Evolutionary conservation across 164 flowering plant species (phyloP).

Genomic region (Saururus chinensis): DNA sequence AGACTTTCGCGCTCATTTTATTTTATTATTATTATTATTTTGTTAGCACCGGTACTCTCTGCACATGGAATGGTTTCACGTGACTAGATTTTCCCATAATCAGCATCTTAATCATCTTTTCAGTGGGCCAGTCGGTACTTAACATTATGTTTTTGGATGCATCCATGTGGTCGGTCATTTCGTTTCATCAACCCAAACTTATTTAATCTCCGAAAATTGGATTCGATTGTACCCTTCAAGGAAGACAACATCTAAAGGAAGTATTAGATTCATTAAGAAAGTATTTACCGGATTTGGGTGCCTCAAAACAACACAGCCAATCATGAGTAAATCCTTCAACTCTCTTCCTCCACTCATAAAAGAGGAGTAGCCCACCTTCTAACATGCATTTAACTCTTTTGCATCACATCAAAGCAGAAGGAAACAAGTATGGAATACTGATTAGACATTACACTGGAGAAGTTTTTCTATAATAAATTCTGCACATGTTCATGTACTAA

Average conservation of each 20-base stretch:
- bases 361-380: neutral
- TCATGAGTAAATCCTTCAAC: neutral
- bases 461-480: no score
- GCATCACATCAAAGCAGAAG: neutral
- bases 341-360: neutral
- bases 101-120: constrained; percentile 3
- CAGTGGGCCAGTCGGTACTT: neutral
- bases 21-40: no score
- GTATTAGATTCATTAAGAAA: neutral
- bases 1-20: no score
- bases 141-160: neutral
- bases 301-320: neutral
- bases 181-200: neutral
- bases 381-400: neutral
- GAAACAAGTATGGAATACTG: neutral
- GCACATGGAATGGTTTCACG: no score
- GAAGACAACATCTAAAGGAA: constrained; percentile 3
- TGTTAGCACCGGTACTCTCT: no score
- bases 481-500: no score
- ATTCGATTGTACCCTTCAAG: constrained; percentile 5
- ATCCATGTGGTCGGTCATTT: constrained; percentile 2
- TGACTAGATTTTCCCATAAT: no score
- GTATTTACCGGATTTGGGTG: constrained; percentile 5
- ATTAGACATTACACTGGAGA: neutral
- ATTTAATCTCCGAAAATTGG: neutral